Conservation (phyloP, 495 filamentous ascomycete genomes). For the Aspergillus leporis region DNA sequence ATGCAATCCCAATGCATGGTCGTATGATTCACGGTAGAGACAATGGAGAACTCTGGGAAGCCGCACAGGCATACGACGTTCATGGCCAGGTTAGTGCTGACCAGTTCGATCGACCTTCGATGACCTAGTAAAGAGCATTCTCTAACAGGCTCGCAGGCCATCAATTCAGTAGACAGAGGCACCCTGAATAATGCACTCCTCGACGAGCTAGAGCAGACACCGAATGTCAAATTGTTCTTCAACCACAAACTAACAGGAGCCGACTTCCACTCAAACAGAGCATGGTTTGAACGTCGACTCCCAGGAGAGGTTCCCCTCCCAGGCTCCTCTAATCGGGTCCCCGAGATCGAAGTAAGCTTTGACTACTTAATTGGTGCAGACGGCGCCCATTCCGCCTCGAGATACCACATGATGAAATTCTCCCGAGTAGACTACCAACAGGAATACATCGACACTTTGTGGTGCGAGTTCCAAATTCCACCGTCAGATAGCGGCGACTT, state of each 20-base stretch:
- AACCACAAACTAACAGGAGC: slow-evolving; percentile 87
- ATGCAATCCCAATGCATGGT: slow-evolving; percentile 89
- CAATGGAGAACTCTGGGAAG: slow-evolving; percentile 69
- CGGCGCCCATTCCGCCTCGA: slow-evolving; percentile 85
- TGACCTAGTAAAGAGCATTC: slow-evolving; percentile 10
- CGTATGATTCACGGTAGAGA: slow-evolving; percentile 92
- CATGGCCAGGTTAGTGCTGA: slow-evolving; percentile 71
- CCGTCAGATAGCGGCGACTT: slow-evolving; percentile 60
- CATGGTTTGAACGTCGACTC: slow-evolving; percentile 76
- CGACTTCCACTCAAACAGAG: slow-evolving; percentile 72
- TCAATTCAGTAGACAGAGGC: slow-evolving; percentile 71
- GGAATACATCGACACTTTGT: slow-evolving; percentile 93
- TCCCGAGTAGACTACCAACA: slow-evolving; percentile 87
- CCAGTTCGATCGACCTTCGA: not conserved
- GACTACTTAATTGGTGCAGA: slow-evolving; percentile 96
- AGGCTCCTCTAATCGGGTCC: slow-evolving; percentile 36
- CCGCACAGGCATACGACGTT: slow-evolving; percentile 84
- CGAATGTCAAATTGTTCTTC: slow-evolving; percentile 89
- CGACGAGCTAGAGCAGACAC: slow-evolving; percentile 76
- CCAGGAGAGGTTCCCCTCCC: slow-evolving; percentile 34
- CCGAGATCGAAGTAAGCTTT: slow-evolving; percentile 74
- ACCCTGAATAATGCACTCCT: slow-evolving; percentile 83
- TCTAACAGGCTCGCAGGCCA: slow-evolving; percentile 40
- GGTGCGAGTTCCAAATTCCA: slow-evolving; percentile 92
- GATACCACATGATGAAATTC: slow-evolving; percentile 94